Base-by-base conservation (phyloP, 1,284 basidiomycete species). In the Heimioporus retisporus region DNA sequence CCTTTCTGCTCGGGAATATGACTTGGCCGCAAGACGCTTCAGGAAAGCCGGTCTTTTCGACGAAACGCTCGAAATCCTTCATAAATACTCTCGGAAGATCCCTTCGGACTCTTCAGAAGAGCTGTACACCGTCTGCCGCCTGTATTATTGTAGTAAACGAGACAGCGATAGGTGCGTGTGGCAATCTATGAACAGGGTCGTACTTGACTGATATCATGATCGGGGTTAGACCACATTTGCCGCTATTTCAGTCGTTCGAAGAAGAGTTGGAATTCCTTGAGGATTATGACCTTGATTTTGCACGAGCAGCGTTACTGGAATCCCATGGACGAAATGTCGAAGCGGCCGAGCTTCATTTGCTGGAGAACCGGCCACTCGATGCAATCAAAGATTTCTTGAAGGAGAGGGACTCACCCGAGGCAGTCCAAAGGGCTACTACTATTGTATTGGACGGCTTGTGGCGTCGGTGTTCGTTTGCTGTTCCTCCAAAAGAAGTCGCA, bases 191-290 rank as follows among this genome's bases (percentile, higher is more conserved):
- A 35, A 11, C 10, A 11, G 35, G 35, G 35, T 35, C 35, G 35
- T 35, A 35, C 23, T n/a, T 50, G 21, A 19, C 62, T 65, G 43
- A 72, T 19, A 11, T n/a, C 23, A 8, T n/a, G 6, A 28, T 23
- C 46, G 54, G 15, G 15, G 16, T 67, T 88, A 91, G 69, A 82
- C 77, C 77, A 25, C 64, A 25, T 25, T 86, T 79, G 82, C 35
- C 35, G 10, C 75, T 93, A 1, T 93, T 93, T 71, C 68, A 77
- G 0, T 80, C 83, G 1, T 73, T 81, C 0, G 86, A 92, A 31
- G 87, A 90, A 18, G 81, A 84, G 21, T 67, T 91, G 14, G 84
- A 88, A 55, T 93, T 89, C 66, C 82, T 89, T 56, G 85, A 89
- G 64, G 84, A 88, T 18, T 85, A 83, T 59, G 85, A 84, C 31